These are phyloP conservation scores for Pseudocercospora macadamiae DNA, from an alignment of 2,329 filamentous ascomycete species.

Conservation along the genomic window DNA sequence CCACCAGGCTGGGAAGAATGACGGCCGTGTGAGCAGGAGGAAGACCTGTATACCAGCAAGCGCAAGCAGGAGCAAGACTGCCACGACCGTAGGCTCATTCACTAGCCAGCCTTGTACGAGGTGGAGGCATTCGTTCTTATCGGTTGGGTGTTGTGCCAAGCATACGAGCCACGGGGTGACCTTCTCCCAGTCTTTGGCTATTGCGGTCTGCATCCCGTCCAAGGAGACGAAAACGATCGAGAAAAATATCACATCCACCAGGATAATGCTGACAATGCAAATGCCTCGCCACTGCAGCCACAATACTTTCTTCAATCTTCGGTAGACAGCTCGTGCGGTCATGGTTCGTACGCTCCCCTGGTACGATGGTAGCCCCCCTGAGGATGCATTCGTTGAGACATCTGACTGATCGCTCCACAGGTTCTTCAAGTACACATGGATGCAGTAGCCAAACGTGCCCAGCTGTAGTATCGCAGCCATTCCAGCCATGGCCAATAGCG, in stretches of 20 bases:
- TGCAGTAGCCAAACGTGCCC: slow-evolving; percentile 81
- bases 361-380: slow-evolving; percentile 66
- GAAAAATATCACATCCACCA: slow-evolving; percentile 92
- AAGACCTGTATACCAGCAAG: slow-evolving; percentile 83
- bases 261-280: slow-evolving; percentile 83
- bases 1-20: slow-evolving; percentile 84
- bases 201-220: slow-evolving; percentile 68
- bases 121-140: slow-evolving; percentile 69
- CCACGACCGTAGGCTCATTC: slow-evolving; percentile 74
- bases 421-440: slow-evolving; percentile 89
- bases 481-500: slow-evolving; percentile 76
- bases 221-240: slow-evolving; percentile 87
- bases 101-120: slow-evolving; percentile 67
- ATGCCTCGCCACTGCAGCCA: slow-evolving; percentile 94
- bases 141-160: slow-evolving; percentile 59
- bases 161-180: slow-evolving; percentile 72
- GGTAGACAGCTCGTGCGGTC: slow-evolving; percentile 84
- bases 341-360: slow-evolving; percentile 75
- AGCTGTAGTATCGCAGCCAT: slow-evolving; percentile 80
- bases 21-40: slow-evolving; percentile 76
- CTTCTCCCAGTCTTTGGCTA: slow-evolving; percentile 58
- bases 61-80: slow-evolving; percentile 79
- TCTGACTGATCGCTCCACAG: slow-evolving; percentile 70
- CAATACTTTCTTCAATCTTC: slow-evolving; percentile 81
- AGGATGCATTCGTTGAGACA: slow-evolving; percentile 63